These are phyloP conservation scores for Boechera stricta DNA, from an alignment of 345 rosid genomes.

Conservation along the genomic window DNA sequence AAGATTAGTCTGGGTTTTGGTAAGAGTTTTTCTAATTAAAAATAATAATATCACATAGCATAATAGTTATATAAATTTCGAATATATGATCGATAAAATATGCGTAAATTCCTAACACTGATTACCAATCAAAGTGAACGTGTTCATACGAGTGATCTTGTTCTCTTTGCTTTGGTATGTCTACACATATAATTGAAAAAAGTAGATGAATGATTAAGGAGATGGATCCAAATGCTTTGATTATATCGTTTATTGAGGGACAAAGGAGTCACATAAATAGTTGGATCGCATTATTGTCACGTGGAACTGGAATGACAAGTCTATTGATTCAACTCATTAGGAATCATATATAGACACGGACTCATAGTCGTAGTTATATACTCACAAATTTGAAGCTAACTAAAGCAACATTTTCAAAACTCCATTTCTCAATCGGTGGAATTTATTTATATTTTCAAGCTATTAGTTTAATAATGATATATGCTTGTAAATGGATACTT, in stretches of 20 bases:
- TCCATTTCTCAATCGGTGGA: background rate
- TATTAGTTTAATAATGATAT: background rate
- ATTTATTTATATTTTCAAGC: background rate
- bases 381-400: background rate
- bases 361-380: background rate
- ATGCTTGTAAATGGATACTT: background rate
- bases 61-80: background rate
- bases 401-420: background rate
- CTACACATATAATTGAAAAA: conserved; percentile 5
- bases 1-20: background rate
- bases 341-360: background rate
- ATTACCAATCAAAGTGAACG: conserved; percentile 19
- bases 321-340: conserved; percentile 12
- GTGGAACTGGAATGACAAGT: conserved; percentile 26
- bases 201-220: conserved; percentile 27
- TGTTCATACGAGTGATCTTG: background rate
- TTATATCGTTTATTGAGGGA: conserved; percentile 32
- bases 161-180: conserved; percentile 5
- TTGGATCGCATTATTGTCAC: conserved; percentile 41
- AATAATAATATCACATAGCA: background rate
- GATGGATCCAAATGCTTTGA: conserved; percentile 23
- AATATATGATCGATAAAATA: background rate
- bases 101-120: background rate
- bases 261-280: conserved; percentile 37
- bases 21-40: background rate